Evolutionary conservation across 208 protist species (phyloP).

Genomic region (Crithidia bombi): DNA sequence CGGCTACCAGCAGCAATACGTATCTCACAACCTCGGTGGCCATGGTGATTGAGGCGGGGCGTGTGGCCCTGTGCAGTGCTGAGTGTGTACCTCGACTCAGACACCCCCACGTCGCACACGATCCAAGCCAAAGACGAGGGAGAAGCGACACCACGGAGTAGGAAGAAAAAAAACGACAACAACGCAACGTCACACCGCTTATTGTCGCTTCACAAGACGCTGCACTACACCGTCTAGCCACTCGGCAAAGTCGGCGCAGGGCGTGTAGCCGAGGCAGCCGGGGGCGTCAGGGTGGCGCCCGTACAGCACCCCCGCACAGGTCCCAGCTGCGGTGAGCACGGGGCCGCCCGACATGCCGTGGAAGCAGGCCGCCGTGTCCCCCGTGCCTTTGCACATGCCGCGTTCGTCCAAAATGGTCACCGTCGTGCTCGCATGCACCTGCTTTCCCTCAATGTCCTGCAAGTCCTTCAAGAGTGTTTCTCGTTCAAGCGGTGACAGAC

Average conservation of each 20-base stretch:
- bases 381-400: constrained; percentile 60
- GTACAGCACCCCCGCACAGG: constrained; percentile 73
- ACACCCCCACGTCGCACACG: too few relatives aligned
- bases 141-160: too few relatives aligned
- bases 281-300: constrained; percentile 61
- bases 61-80: too few relatives aligned
- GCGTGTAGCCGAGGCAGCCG: constrained; percentile 60
- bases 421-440: constrained; percentile 27
- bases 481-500: constrained; percentile 44
- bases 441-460: constrained; percentile 68
- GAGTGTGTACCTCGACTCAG: too few relatives aligned
- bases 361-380: constrained; percentile 48
- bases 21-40: too few relatives aligned
- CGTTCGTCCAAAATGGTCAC: constrained; percentile 49
- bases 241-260: constrained; percentile 40
- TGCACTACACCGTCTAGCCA: constrained; percentile 38
- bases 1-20: too few relatives aligned
- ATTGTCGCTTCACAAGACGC: constrained; percentile 6
- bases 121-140: too few relatives aligned
- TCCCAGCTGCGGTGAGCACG: constrained; percentile 36
- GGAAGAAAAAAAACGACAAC: neutral
- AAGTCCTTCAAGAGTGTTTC: constrained; percentile 60
- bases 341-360: constrained; percentile 86
- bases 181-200: too few relatives aligned
- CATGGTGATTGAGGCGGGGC: too few relatives aligned